These are phyloP conservation scores for Xylaria curta DNA, from an alignment of 495 filamentous ascomycete genomes.

Conservation along the genomic window DNA sequence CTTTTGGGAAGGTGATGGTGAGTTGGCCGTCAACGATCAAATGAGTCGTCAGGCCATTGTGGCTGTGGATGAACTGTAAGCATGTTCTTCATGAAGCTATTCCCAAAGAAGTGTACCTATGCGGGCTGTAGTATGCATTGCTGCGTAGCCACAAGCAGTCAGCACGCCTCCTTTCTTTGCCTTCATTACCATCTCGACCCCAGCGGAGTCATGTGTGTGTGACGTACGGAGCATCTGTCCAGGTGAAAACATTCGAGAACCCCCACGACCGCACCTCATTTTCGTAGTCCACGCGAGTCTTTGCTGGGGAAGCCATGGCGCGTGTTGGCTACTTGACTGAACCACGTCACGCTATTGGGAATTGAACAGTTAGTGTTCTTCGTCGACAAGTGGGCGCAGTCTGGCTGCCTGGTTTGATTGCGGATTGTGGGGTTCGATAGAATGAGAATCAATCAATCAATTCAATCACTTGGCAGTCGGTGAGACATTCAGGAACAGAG, in stretches of 20 bases:
- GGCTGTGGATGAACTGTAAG: constrained; percentile 52
- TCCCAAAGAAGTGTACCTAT: constrained; percentile 1
- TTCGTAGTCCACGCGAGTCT: constrained; percentile 49
- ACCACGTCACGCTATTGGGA: background rate
- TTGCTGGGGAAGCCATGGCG: constrained; percentile 28
- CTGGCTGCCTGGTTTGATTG: background rate
- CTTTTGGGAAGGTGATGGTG: constrained; percentile 76
- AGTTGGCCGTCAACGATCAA: constrained; percentile 73
- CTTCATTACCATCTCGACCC: constrained; percentile 13
- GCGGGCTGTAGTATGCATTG: constrained; percentile 77
- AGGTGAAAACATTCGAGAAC: constrained; percentile 78
- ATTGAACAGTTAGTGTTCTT: background rate
- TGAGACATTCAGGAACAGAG: constrained; percentile 20
- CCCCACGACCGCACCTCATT: constrained; percentile 76
- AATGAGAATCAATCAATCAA: background rate
- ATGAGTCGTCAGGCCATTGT: constrained; percentile 74
- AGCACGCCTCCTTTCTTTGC: constrained; percentile 22
- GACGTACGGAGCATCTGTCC: constrained; percentile 76
- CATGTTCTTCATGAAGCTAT: background rate
- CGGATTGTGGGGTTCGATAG: constrained; percentile 13
- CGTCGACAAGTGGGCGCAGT: constrained; percentile 17
- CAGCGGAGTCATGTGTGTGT: background rate
- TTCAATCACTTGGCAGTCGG: background rate
- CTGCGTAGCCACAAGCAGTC: constrained; percentile 28
- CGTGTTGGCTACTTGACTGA: background rate